Evolutionary conservation across 1,284 basidiomycete genomes (phyloP).

Genomic region (Leccinum variabile): DNA sequence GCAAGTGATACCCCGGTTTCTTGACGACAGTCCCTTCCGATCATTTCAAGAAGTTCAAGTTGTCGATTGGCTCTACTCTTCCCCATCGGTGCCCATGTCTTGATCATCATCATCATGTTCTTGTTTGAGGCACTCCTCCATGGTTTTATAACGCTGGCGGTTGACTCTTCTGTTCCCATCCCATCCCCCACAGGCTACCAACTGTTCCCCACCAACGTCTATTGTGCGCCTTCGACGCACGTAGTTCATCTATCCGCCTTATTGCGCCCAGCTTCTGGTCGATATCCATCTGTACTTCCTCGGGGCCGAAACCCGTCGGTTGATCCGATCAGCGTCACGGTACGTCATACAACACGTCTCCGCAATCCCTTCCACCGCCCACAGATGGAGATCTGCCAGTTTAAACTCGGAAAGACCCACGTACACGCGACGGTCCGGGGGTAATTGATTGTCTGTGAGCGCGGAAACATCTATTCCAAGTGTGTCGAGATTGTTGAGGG

Average conservation of each 20-base stretch:
- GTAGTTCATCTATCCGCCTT: conserved; percentile 54
- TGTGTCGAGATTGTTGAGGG: conserved; percentile 47
- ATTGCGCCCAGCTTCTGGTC: conserved; percentile 24
- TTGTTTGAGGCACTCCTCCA: conserved; percentile 16
- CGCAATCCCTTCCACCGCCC: conserved; percentile 69
- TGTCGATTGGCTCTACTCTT: conserved; percentile 20
- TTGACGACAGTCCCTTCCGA: conserved; percentile 38
- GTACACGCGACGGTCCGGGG: conserved; percentile 37
- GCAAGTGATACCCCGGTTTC: conserved; percentile 49
- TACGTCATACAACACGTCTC: conserved; percentile 67
- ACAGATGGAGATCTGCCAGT: conserved; percentile 54
- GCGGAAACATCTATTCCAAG: conserved; percentile 43
- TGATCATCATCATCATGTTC: background rate
- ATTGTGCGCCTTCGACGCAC: conserved; percentile 45
- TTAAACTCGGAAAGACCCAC: conserved; percentile 39
- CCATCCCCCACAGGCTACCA: background rate
- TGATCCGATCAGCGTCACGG: too few species aligned
- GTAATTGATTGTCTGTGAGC: conserved; percentile 38
- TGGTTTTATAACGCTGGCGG: conserved; percentile 48
- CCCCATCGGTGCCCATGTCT: background rate
- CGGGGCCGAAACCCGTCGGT: conserved; percentile 59
- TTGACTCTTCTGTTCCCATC: conserved; percentile 30
- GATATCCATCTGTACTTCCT: conserved; percentile 47
- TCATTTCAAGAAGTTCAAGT: too few species aligned
- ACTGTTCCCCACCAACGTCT: background rate